phyloP scores from a whole-genome alignment of 2,329 filamentous ascomycete species.

The Verticillium isaacii region DNA sequence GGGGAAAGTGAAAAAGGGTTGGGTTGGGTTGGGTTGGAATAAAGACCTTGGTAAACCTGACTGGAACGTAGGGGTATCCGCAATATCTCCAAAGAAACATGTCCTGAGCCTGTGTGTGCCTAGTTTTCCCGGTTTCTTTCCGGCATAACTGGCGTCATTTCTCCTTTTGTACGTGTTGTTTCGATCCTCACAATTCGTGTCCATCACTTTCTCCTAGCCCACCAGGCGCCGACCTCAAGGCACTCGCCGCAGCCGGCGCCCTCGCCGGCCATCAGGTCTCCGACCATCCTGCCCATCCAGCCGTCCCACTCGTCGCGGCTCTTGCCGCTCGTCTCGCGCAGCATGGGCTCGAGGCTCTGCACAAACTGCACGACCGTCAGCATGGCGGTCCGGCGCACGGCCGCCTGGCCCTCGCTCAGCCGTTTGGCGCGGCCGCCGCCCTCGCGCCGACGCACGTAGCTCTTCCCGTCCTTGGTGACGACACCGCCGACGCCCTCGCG shows the following conservation, averaged over 20 bases:
- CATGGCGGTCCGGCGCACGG: conserved; percentile 74
- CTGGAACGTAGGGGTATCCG: conserved; percentile 5
- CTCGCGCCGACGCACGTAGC: conserved; percentile 45
- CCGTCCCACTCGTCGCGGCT: conserved; percentile 88
- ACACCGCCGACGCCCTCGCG: conserved; percentile 64
- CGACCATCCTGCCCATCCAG: conserved; percentile 86
- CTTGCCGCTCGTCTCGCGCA: conserved; percentile 80
- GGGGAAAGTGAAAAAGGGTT: not conserved
- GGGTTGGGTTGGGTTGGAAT: no score
- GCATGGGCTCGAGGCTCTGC: conserved; percentile 75
- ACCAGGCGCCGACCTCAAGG: conserved; percentile 82
- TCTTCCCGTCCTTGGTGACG: conserved; percentile 55
- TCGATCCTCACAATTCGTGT: no score
- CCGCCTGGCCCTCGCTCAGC: conserved; percentile 64
- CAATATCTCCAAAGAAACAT: not conserved
- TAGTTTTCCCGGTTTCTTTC: not conserved
- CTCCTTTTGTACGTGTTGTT: not conserved
- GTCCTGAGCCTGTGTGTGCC: not conserved
- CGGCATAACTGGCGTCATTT: not conserved
- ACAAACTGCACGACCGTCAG: conserved; percentile 78
- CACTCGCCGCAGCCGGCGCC: conserved; percentile 82
- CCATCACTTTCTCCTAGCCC: conserved; percentile 63
- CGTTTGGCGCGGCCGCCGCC: conserved; percentile 39
- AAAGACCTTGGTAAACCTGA: not conserved
- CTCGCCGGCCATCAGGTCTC: conserved; percentile 72